These are phyloP conservation scores for Arachnomyces sp. DNA, from an alignment of 2,329 filamentous ascomycete species.

Conservation along the genomic window DNA sequence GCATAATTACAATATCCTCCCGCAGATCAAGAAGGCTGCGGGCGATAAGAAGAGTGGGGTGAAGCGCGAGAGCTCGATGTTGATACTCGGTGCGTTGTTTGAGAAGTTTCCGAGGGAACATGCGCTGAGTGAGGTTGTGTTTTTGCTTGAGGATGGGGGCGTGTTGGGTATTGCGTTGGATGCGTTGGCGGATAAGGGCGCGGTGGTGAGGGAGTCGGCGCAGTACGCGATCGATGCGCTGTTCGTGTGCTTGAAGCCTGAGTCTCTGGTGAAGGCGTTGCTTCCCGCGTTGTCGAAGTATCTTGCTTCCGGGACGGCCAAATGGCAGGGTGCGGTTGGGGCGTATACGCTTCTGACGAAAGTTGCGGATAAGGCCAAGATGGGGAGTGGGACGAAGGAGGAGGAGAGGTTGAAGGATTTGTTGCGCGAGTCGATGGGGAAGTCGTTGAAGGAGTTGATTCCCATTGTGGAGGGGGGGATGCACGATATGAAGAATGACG, in stretches of 20 bases:
- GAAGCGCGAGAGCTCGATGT: slow-evolving; percentile 84
- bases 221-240: slow-evolving; percentile 90
- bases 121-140: slow-evolving; percentile 68
- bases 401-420: slow-evolving; percentile 82
- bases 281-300: slow-evolving; percentile 69
- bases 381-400: slow-evolving; percentile 73
- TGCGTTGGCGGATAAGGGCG: slow-evolving; percentile 78
- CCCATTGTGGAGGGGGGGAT: slow-evolving; percentile 53
- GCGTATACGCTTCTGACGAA: slow-evolving; percentile 77
- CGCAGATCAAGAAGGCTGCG: slow-evolving; percentile 66
- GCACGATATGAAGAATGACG: slow-evolving; percentile 89
- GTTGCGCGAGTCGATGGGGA: slow-evolving; percentile 82
- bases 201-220: slow-evolving; percentile 80
- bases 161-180: slow-evolving; percentile 69
- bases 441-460: slow-evolving; percentile 39
- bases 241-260: slow-evolving; percentile 68
- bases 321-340: slow-evolving; percentile 94
- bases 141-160: slow-evolving; percentile 72
- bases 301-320: slow-evolving; percentile 73
- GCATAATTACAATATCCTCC: slow-evolving; percentile 52
- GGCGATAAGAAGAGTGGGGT: slow-evolving; percentile 87
- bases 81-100: slow-evolving; percentile 85
- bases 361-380: slow-evolving; percentile 91
- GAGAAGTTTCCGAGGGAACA: slow-evolving; percentile 77
- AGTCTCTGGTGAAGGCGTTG: slow-evolving; percentile 74